Evolutionary conservation across 129 eudicot species (phyloP).

Genomic region (Deinandra increscens): DNA sequence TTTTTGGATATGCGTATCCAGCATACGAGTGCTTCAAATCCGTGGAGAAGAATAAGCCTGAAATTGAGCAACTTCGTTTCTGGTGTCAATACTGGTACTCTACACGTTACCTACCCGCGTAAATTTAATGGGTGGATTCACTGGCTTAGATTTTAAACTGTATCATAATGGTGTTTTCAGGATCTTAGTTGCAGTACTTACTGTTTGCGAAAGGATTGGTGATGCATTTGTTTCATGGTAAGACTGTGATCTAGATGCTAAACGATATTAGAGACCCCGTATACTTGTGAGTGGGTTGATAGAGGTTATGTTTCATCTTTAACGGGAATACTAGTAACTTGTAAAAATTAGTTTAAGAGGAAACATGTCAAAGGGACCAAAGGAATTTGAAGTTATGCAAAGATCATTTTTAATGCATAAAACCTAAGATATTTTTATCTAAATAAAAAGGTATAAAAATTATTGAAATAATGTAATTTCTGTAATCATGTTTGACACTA

Average conservation of each 20-base stretch:
- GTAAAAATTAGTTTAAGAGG: neutral
- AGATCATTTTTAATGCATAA: neutral
- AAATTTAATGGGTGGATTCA: neutral
- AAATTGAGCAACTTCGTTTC: conserved; percentile 79
- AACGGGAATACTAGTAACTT: neutral
- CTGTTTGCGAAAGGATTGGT: conserved; percentile 82
- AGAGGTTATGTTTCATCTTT: neutral
- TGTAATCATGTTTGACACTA: neutral
- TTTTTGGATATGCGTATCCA: conserved; percentile 91
- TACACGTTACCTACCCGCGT: neutral
- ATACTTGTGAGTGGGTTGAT: neutral
- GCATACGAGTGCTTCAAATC: conserved; percentile 89
- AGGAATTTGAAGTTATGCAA: neutral
- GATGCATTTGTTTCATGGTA: conserved; percentile 89
- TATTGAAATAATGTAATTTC: no score
- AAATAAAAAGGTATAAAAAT: neutral
- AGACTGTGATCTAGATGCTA: conserved; percentile 12
- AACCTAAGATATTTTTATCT: neutral
- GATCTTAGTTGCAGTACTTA: conserved; percentile 84
- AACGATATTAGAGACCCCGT: neutral
- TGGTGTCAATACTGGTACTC: conserved; percentile 96
- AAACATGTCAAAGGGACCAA: neutral
- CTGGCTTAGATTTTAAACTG: conserved; percentile 8
- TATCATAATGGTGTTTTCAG: conserved; percentile 45
- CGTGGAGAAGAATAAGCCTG: conserved; percentile 86